Conservation (phyloP, 805 yeast genomes). For the Cyberlindnera meyerae region DNA sequence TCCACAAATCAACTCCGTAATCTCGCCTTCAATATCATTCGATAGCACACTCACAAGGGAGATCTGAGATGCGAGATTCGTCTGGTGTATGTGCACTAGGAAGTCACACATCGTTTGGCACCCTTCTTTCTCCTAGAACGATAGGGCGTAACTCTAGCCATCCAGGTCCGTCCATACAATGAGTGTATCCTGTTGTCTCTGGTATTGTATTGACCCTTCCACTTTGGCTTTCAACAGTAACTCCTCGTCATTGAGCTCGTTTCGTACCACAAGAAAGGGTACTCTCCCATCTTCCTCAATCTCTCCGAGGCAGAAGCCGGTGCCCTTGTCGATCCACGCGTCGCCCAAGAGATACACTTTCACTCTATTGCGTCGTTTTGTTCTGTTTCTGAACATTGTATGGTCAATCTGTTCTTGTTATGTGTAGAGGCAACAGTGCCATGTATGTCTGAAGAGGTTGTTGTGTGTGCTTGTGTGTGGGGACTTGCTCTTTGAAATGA, state of each 20-base stretch:
- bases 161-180: slow-evolving; percentile 87
- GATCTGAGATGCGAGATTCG: slow-evolving; percentile 52
- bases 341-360: slow-evolving; percentile 82
- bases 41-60: slow-evolving; percentile 67
- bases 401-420: neutral
- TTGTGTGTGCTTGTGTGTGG: too few species aligned
- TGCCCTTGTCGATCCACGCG: slow-evolving; percentile 89
- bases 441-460: too few species aligned
- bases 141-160: slow-evolving; percentile 75
- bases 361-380: slow-evolving; percentile 62
- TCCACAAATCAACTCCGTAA: slow-evolving; percentile 75
- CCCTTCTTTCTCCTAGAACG: slow-evolving; percentile 89
- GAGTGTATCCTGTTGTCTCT: slow-evolving; percentile 89
- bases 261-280: slow-evolving; percentile 67
- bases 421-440: too few species aligned
- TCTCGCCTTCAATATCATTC: slow-evolving; percentile 44
- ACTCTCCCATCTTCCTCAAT: slow-evolving; percentile 26
- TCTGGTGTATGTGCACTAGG: slow-evolving; percentile 59
- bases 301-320: slow-evolving; percentile 84
- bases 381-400: slow-evolving; percentile 2
- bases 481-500: too few species aligned
- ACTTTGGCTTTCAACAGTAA: slow-evolving; percentile 59
- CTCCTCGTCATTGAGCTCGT: slow-evolving; percentile 58
- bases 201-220: slow-evolving; percentile 78
- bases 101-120: slow-evolving; percentile 82